Base-by-base conservation (phyloP, 2,329 filamentous ascomycete genomes). In the Stachybotrys echinatus region DNA sequence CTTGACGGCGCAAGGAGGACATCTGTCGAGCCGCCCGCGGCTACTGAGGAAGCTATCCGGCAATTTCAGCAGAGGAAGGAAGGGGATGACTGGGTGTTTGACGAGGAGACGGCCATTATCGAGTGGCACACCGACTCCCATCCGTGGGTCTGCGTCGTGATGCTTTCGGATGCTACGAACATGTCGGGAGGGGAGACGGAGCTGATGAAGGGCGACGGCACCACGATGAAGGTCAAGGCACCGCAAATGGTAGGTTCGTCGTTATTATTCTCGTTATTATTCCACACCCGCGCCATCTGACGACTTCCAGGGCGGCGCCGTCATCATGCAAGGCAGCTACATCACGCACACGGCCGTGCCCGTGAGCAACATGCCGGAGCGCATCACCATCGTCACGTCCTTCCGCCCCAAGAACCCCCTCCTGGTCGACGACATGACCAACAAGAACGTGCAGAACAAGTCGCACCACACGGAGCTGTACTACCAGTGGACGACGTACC, bases 61-160 rank as follows among this genome's bases (percentile, higher is more conserved):
- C 27, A 23, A 10, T 50, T 50, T 6, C 34, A 49, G 14, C 18
- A 44, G 14, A 48, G 68, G 12, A 50, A 55, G 37, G 42, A 48
- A 10, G n/a, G n/a, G n/a, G n/a, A n/a, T n/a, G 50, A 53, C 10
- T 54, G 54, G 34, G 53, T 48, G 14, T 58, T 47, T 38, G 60
- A 54, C 20, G 54, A 54, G 31, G 48, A 49, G 6, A 55, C 58
- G 17, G 47, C 57, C 1, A 52, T 59, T 34, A 56, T 64, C n/a
- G 61, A 59, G 19, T 79, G 76, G 75, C 75, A 79, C 60, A 69
- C 68, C 56, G 76, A 79, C 55, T 72, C 68, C 45, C 74, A 74
- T 54, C 74, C 75, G 2, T 77, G 75, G 50, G 75, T 78, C 21
- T 77, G 75, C 54, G 75, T 78, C 21, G 61, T 74, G 4, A 79